Evolutionary conservation across 352 stramenopile species (phyloP).

Genomic region (Phytophthora nicotianae): DNA sequence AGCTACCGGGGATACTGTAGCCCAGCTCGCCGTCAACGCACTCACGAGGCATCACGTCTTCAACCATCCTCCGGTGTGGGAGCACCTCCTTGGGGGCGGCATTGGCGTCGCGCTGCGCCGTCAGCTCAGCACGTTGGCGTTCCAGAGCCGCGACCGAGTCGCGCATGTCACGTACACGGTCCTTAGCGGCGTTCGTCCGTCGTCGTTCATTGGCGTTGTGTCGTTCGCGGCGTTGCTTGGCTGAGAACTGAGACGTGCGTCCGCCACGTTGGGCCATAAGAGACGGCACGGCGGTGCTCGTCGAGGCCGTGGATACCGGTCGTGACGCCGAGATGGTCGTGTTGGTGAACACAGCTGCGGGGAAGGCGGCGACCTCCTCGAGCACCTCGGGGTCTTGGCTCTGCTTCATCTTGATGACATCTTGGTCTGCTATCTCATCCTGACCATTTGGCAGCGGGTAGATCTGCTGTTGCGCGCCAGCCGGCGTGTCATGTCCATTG

Average conservation of each 20-base stretch:
- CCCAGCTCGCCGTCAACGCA: slow-evolving; percentile 22
- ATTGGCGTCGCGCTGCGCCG: slow-evolving; percentile 25
- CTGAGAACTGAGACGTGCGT: slow-evolving; percentile 47
- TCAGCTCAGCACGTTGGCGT: slow-evolving; percentile 30
- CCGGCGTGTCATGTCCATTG: slow-evolving; percentile 31
- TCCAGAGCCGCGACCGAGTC: slow-evolving; percentile 37
- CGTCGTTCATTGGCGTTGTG: slow-evolving; percentile 55
- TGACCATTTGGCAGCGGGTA: slow-evolving; percentile 35
- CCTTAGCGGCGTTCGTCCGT: slow-evolving; percentile 50
- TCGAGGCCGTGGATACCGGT: slow-evolving; percentile 2
- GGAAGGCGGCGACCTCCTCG: slow-evolving; percentile 35
- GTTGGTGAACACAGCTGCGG: slow-evolving; percentile 38
- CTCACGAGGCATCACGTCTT: slow-evolving; percentile 29
- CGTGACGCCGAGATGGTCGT: slow-evolving; percentile 40
- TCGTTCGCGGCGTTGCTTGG: slow-evolving; percentile 47
- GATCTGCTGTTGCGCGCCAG: slow-evolving; percentile 33
- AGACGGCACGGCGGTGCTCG: slow-evolving; percentile 9
- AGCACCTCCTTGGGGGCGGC: slow-evolving; percentile 24
- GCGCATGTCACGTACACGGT: slow-evolving; percentile 47
- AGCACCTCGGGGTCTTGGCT: slow-evolving; percentile 36
- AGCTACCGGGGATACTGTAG: slow-evolving; percentile 30
- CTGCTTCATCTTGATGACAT: slow-evolving; percentile 32
- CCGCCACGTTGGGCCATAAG: slow-evolving; percentile 28
- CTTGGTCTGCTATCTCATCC: slow-evolving; percentile 23
- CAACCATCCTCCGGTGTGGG: slow-evolving; percentile 23